phyloP scores from a whole-genome alignment of 179 eudicot genomes.

The Actinidia arguta region DNA sequence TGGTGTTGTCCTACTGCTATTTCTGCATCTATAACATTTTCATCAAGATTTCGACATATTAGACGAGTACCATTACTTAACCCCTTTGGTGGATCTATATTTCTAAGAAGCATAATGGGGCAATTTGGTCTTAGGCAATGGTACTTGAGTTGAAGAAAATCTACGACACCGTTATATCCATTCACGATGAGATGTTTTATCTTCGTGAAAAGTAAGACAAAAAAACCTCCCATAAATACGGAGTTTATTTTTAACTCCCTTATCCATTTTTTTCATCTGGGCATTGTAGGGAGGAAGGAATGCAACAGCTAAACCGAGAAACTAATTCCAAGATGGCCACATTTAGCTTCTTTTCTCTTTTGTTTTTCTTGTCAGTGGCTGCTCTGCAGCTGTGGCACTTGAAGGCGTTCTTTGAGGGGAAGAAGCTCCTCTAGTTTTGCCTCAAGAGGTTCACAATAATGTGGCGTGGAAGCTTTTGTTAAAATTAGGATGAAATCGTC shows the following conservation, averaged over 20 bases:
- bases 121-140: conserved; percentile 9
- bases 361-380: conserved; percentile 57
- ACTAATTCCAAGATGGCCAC: conserved; percentile 61
- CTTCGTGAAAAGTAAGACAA: conserved; percentile 26
- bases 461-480: too few species aligned
- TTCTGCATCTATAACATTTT: too few species aligned
- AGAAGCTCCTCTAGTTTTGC: conserved; percentile 52
- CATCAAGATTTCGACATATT: too few species aligned
- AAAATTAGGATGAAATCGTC: too few species aligned
- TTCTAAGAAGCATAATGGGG: too few species aligned
- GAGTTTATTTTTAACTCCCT: too few species aligned
- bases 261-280: background rate
- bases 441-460: background rate
- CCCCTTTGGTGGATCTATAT: too few species aligned
- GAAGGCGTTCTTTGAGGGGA: conserved; percentile 68
- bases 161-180: conserved; percentile 18
- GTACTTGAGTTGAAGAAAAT: conserved; percentile 30
- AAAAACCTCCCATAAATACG: background rate
- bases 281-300: conserved; percentile 59
- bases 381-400: conserved; percentile 67
- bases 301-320: conserved; percentile 58
- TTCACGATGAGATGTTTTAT: conserved; percentile 33
- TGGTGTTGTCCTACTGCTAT: too few species aligned
- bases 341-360: conserved; percentile 54
- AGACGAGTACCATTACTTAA: too few species aligned